phyloP scores from a whole-genome alignment of 2,329 filamentous ascomycete species.

The Thelonectria blattea region DNA sequence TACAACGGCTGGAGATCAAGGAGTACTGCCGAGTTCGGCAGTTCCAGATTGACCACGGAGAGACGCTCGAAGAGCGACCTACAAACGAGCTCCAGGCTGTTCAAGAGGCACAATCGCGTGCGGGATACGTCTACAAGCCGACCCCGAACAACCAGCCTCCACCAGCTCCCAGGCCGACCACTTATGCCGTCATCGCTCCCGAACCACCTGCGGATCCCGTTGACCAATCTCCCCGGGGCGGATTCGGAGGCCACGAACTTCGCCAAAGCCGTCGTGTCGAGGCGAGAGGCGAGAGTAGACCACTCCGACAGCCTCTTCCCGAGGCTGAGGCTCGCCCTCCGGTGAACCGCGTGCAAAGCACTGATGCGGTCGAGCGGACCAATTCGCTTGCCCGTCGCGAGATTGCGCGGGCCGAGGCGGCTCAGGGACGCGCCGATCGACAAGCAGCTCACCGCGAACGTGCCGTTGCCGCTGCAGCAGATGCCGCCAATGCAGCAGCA shows the following conservation, averaged over 20 bases:
- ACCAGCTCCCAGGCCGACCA: constrained; percentile 33
- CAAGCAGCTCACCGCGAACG: constrained; percentile 52
- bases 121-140: constrained; percentile 41
- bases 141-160: neutral
- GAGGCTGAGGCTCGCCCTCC: constrained; percentile 31
- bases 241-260: constrained; percentile 46
- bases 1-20: constrained; percentile 63
- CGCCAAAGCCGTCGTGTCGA: constrained; percentile 52
- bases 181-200: constrained; percentile 25
- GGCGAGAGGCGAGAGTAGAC: constrained; percentile 38
- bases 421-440: constrained; percentile 57
- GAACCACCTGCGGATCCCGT: constrained; percentile 26
- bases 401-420: constrained; percentile 57
- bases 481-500: constrained; percentile 41
- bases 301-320: constrained; percentile 37
- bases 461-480: constrained; percentile 41
- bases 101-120: constrained; percentile 54
- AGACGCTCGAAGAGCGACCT: constrained; percentile 53
- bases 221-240: constrained; percentile 27
- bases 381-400: constrained; percentile 58
- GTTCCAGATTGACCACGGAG: constrained; percentile 61
- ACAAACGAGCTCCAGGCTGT: constrained; percentile 61
- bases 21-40: constrained; percentile 69
- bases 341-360: constrained; percentile 34
- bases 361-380: constrained; percentile 52